phyloP scores from a whole-genome alignment of 371 early-diverging fungal species.

The Capniomyces stellatus region DNA sequence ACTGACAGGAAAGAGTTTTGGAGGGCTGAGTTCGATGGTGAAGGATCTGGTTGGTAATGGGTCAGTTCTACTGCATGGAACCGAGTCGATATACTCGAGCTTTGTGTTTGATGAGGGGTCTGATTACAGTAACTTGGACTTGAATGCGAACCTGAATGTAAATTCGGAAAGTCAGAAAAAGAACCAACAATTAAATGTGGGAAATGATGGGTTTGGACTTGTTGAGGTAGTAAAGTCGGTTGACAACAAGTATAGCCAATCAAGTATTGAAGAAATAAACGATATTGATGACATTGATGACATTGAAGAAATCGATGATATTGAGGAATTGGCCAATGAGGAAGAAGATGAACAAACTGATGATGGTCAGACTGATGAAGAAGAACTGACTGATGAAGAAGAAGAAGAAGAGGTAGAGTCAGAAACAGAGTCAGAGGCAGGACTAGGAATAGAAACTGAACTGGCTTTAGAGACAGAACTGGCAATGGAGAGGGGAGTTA shows the following conservation, averaged over 20 bases:
- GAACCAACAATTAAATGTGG: too few relatives aligned
- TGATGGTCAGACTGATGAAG: slow-evolving; percentile 13
- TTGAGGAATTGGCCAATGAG: too few relatives aligned
- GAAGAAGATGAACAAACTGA: too few relatives aligned
- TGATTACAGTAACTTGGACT: background rate
- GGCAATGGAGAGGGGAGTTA: too few relatives aligned
- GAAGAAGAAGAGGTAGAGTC: slow-evolving; percentile 1
- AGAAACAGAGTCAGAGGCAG: background rate
- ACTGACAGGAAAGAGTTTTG: background rate
- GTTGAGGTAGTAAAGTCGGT: too few relatives aligned
- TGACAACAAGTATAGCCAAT: too few relatives aligned
- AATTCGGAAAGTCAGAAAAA: too few relatives aligned
- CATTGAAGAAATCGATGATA: slow-evolving; percentile 8
- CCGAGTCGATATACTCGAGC: background rate
- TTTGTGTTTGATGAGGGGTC: background rate
- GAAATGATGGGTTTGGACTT: too few relatives aligned
- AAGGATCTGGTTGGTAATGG: background rate
- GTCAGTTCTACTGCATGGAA: background rate
- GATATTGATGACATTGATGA: background rate
- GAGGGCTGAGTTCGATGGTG: background rate
- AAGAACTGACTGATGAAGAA: slow-evolving; percentile 12
- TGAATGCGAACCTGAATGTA: too few relatives aligned
- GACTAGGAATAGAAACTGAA: background rate
- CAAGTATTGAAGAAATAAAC: too few relatives aligned
- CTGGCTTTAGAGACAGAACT: background rate